A percentile compares a stretch with the other conserved stretches of the same genome.
These are phyloP conservation scores for Clavulina sp. DNA, from an alignment of 768 basidiomycete genomes.

Conservation along the genomic window DNA sequence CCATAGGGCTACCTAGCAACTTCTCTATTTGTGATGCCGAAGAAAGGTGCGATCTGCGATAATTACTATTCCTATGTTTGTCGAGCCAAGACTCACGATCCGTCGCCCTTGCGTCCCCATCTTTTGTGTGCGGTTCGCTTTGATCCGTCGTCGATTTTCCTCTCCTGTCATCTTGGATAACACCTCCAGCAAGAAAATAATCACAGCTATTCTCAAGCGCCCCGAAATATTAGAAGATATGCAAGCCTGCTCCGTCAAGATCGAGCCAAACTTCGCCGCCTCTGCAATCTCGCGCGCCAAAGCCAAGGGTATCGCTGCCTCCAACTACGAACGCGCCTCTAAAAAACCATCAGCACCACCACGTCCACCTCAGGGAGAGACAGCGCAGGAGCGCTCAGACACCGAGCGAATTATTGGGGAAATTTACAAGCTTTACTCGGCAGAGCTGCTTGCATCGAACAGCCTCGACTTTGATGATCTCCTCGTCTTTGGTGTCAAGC, in stretches of 20 bases:
- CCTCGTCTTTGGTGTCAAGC: slow-evolving; percentile 48
- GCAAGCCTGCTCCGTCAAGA: slow-evolving; percentile 22
- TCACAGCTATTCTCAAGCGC: slow-evolving; percentile 39
- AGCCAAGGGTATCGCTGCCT: slow-evolving; percentile 28
- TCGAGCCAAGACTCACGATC: too few species aligned
- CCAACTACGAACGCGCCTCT: background rate
- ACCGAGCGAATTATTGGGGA: slow-evolving; percentile 20
- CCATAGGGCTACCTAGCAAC: slow-evolving; percentile 45
- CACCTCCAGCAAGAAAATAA: slow-evolving; percentile 43
- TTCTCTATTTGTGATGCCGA: slow-evolving; percentile 74
- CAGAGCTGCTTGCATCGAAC: slow-evolving; percentile 38
- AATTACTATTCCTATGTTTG: too few species aligned
- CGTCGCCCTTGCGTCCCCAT: background rate
- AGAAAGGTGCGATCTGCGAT: slow-evolving; percentile 55
- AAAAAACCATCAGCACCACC: too few species aligned
- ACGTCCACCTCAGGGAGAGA: background rate
- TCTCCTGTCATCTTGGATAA: slow-evolving; percentile 2
- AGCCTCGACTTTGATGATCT: slow-evolving; percentile 81
- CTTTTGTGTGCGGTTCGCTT: background rate
- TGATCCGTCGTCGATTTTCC: slow-evolving; percentile 5
- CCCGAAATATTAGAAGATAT: slow-evolving; percentile 27
- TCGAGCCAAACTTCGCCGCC: slow-evolving; percentile 37
- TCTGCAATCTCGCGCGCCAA: slow-evolving; percentile 58
- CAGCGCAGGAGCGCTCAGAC: too few species aligned
- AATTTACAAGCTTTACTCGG: slow-evolving; percentile 52